Evolutionary conservation across 257 asterid genomes (phyloP).

Genomic region (Scutellaria baicalensis): DNA sequence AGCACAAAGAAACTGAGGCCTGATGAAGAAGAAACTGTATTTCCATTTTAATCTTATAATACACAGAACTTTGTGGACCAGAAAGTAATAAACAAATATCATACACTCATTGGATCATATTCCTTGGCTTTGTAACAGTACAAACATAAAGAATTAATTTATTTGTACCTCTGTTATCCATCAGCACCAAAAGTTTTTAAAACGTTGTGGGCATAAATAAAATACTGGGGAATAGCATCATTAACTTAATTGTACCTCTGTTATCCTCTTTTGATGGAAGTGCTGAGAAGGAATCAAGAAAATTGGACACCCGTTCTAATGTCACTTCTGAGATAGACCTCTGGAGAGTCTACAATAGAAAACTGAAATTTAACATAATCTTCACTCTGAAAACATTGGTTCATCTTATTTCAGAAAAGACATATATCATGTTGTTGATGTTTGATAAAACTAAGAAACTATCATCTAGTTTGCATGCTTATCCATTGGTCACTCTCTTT

Average conservation of each 20-base stretch:
- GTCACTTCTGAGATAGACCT: constrained; percentile 78
- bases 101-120: neutral
- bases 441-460: neutral
- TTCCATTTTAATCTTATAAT: neutral
- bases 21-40: neutral
- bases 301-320: constrained; percentile 61
- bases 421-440: neutral
- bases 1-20: neutral
- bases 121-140: neutral
- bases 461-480: neutral
- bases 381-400: neutral
- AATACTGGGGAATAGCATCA: neutral
- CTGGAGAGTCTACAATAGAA: constrained; percentile 45
- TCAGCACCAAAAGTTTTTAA: neutral
- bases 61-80: neutral
- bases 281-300: constrained; percentile 64
- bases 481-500: neutral
- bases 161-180: too few species aligned
- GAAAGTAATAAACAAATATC: neutral
- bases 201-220: neutral
- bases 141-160: neutral
- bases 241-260: constrained; percentile 41
- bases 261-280: constrained; percentile 46
- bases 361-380: neutral
- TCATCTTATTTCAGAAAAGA: neutral